phyloP scores from a whole-genome alignment of 2,329 filamentous ascomycete species.

The Calcarisporium arbuscula region DNA sequence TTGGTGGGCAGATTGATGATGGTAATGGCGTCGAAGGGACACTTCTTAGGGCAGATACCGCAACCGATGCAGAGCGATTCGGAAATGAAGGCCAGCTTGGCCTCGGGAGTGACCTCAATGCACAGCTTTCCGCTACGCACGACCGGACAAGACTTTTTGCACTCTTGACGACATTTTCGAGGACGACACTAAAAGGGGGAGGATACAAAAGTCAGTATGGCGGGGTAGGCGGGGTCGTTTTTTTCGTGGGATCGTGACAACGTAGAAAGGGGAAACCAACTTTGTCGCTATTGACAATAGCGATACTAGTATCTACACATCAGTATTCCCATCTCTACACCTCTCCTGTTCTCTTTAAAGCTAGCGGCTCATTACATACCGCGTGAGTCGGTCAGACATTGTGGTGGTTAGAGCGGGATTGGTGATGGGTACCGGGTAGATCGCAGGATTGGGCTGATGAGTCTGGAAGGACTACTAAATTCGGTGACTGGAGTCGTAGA shows the following conservation, averaged over 20 bases:
- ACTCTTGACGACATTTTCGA: slow-evolving; percentile 92
- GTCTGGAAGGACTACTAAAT: background rate
- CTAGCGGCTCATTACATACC: slow-evolving; percentile 52
- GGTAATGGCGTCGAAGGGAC: slow-evolving; percentile 95
- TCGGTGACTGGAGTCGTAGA: slow-evolving; percentile 4
- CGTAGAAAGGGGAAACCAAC: slow-evolving; percentile 41
- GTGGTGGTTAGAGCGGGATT: slow-evolving; percentile 24
- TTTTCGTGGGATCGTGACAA: slow-evolving; percentile 8
- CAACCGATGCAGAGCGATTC: slow-evolving; percentile 95
- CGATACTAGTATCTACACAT: slow-evolving; percentile 61
- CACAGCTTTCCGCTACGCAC: slow-evolving; percentile 96
- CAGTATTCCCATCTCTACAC: background rate
- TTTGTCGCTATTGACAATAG: slow-evolving; percentile 98
- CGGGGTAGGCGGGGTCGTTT: slow-evolving; percentile 15
- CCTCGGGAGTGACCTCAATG: slow-evolving; percentile 84
- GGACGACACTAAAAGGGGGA: slow-evolving; percentile 26
- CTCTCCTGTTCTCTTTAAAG: background rate
- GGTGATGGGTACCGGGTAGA: background rate
- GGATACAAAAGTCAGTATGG: slow-evolving; percentile 22
- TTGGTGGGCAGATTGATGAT: slow-evolving; percentile 99
- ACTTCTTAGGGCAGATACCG: slow-evolving; percentile 99
- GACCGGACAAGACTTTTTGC: slow-evolving; percentile 97
- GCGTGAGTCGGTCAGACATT: slow-evolving; percentile 93
- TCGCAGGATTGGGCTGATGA: background rate
- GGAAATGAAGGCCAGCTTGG: slow-evolving; percentile 96